Evolutionary conservation across 805 yeast genomes (phyloP), one percentile per base, ranked within the genome.

Genomic region (Kazachstania martiniae): DNA sequence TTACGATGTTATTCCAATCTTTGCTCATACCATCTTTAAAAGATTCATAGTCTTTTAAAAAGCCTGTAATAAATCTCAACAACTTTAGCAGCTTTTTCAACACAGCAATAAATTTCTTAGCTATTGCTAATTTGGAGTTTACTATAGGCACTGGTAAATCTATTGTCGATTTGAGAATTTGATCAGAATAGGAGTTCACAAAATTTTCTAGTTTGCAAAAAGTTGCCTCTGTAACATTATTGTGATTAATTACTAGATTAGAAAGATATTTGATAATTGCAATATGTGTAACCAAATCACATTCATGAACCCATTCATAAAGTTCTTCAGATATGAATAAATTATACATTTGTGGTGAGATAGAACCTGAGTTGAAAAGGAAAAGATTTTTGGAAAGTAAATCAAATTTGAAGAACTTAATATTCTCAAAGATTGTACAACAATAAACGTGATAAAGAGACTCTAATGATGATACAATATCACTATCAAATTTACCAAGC

Each of bases 391-490:
- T 58, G 32, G 75, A 66, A 21, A 85, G 56, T 44, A 71, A 71
- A 37, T 71, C 73, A 36, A 78, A 53, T 36, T 77, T 81, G 74
- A 83, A 68, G 47, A 63, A 76, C 39, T 87, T 63, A 35, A 84
- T 57, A 30, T 73, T 65, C 39, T 80, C 84, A 38, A 80, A 74
- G 21, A 81, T 55, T 5, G 75, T 55, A 24, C 70, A 68, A 46
- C 85, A 77, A 49, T 79, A 77, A 7, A 74, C 65, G 37, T 65
- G 68, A 57, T 82, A 82, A 13, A 77, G 52, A 3, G 76, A 72
- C 35, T 66, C 68, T 29, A 84, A 59, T 0, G 83, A 74, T 13
- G 70, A 74, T 3, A 76, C 74, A 22, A 73, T 66, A 43, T 77
- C 84, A 14, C 49, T 49, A 39, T 76, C 82, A 4, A 59, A 49